Base-by-base conservation (phyloP, 495 filamentous ascomycete genomes). In the Glonium stellatum region DNA sequence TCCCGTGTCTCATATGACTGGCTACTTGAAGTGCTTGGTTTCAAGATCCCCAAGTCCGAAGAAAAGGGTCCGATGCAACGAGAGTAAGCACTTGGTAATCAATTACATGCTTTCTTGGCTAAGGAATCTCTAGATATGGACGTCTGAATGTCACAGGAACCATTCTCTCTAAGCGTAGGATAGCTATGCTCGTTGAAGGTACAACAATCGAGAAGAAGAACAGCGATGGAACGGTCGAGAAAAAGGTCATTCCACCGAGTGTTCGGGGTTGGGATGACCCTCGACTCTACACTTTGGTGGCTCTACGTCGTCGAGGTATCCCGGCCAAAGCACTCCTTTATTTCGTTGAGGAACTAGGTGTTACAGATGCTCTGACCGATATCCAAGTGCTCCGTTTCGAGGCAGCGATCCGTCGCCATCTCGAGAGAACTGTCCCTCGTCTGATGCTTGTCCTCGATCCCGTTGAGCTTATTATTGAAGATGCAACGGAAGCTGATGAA, bases 211-310 rank as follows among this genome's bases (percentile, higher is more conserved):
- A 67, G 59, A 85, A 67, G 62, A 71, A 66, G 63, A 68, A 63
- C 46, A 58, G 18, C 31, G 70, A 70, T 54, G 65, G 63, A 21
- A 62, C 56, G 25, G 47, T 59, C 10, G 53, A 52, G 19, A 68
- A 59, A 44, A 66, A 58, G 18, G 54, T 47, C 21, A 72, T 73
- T 31, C 67, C 68, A 21, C 71, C 73, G 0, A 59, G 60, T 19
- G 90, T 96, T 21, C 80, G 86, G 11, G 87, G 82, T 57, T 96
- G 90, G 88, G 88, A 96, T 58, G 91, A 96, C 67, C 92, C 91
- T 0, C 81, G 91, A 18, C 82, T 96, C 4, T 95, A 88, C 75
- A 96, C 91, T 0, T 75, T 96, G n/a, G 90, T 92, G 55, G 89
- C 83, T 5, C 81, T 96, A 22, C 83, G 86, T 19, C 83, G 91